Base-by-base conservation (phyloP, 192 early-diverging fungal species). In the Lobosporangium transversale region DNA sequence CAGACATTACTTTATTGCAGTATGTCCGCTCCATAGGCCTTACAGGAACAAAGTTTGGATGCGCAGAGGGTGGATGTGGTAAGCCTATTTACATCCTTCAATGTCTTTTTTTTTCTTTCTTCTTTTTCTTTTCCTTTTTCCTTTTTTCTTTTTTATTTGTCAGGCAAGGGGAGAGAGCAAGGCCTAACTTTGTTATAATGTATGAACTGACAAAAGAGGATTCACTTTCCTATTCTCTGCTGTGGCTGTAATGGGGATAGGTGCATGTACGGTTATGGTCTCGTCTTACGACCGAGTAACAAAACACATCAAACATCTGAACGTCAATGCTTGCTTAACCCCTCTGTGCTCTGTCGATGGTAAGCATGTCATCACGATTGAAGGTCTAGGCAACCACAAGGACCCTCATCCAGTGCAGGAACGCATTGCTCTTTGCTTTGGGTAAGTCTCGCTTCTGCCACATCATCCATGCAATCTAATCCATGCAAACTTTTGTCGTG, bases 331-430 rank as follows among this genome's bases (percentile, higher is more conserved):
- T 33, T 94, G 93, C 54, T 84, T 94, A 35, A 87, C 85, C 9
- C 93, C 89, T 0, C 74, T 91, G 2, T 88, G 84, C 69, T 84
- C 87, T 8, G 62, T 94, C 42, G 88, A 94, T 65, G 87, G 88
- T 56, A 91, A 91, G 71, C 93, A 94, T 74, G 85, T 94, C 31
- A 87, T 93, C 53, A 94, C 93, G 0, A 87, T 94, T 21, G 93
- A 94, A 59, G 93, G 92, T 12, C 79, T 93, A 20, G 92, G 94
- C 11, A 85, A 84, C 50, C 52, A 83, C 47, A 79, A 84, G 23
- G 81, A 86, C 63, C 90, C 89, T 4, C 93, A 94, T 65, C 88
- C 91, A 7, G 87, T 89, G 20, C 93, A 95, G 62, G 86, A 92
- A 71, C 84, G 81, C 29, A 85, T 95, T 20, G 91, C 92, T 4